Base-by-base conservation (phyloP, 345 rosid species). In the Cardiospermum halicacabum region DNA sequence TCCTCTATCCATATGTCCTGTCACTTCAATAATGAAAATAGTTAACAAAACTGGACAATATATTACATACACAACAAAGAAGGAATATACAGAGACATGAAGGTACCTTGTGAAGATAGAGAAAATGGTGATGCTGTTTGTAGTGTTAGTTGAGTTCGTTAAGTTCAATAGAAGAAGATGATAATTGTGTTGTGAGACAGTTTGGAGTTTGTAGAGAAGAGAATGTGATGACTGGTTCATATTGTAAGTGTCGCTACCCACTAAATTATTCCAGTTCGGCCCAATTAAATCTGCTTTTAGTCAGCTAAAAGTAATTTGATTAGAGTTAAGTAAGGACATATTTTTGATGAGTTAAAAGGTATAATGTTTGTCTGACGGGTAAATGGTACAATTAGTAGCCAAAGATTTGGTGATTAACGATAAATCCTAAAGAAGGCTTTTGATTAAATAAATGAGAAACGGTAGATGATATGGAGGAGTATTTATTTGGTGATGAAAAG, bases 1-100 rank as follows among this genome's bases (percentile, higher is more conserved):
- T 54, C 65, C 68, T 63, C 73, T 71, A 3, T 68, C 88, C 92
- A 87, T 85, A 49, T 31, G 16, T 2, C 53, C 72, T 71, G 65
- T 60, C n/a, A 40, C 57, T 69, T 62, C 51, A 32, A 49, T n/a
- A 31, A 40, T 19, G 49, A 34, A 54, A 47, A 34, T 34, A 34
- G 36, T 19, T 32, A 59, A 25, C 19, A 26, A 45, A 22, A 11
- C 7, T 45, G 6, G 9, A 31, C 19, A 30, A 45, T 45, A 31
- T 18, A 4, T 11, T 1, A 64, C 15, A 26, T 10, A 31, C 18
- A 34, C 18, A 39, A 25, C n/a, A 28, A 5, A 30, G 37, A 64
- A 49, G 11, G n/a, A 22, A 39, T 54, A 32, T 21, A 60, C 4
- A 45, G 50, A 45, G 50, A 47, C 10, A 47, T 47, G 19, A 8